A percentile compares a stretch with the other conserved stretches of the same genome.
These are phyloP conservation scores for Metschnikowia lachancei DNA, from an alignment of 805 yeast genomes.

Conservation along the genomic window DNA sequence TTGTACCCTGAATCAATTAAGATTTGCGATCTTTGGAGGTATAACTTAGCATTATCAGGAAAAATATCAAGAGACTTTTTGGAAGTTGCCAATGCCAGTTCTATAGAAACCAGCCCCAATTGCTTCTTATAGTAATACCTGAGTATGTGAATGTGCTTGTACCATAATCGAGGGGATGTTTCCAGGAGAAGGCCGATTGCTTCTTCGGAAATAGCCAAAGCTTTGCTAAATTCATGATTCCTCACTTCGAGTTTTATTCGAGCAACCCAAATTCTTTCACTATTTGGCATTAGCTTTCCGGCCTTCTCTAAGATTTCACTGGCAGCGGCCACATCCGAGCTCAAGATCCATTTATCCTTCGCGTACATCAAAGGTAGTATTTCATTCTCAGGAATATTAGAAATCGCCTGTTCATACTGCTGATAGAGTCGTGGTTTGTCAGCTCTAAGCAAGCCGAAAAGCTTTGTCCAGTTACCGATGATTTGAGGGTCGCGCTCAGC, in stretches of 20 bases:
- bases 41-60: slow-evolving; percentile 51
- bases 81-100: slow-evolving; percentile 26
- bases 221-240: slow-evolving; percentile 25
- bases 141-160: slow-evolving; percentile 54
- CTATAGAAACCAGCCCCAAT: slow-evolving; percentile 9
- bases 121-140: slow-evolving; percentile 35
- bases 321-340: slow-evolving; percentile 50
- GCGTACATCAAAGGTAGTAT: slow-evolving; percentile 67
- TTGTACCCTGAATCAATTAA: slow-evolving; percentile 31
- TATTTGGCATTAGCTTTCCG: slow-evolving; percentile 39
- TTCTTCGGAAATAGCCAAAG: slow-evolving; percentile 37
- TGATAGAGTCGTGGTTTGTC: slow-evolving; percentile 19
- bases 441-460: slow-evolving; percentile 35
- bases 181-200: slow-evolving; percentile 12
- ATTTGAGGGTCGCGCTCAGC: slow-evolving; percentile 48
- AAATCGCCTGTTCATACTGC: slow-evolving; percentile 54
- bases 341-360: slow-evolving; percentile 59
- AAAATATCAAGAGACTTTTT: slow-evolving; percentile 48
- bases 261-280: slow-evolving; percentile 67
- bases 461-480: slow-evolving; percentile 47
- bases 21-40: slow-evolving; percentile 61
- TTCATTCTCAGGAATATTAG: slow-evolving; percentile 47
- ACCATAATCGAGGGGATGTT: slow-evolving; percentile 53
- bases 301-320: slow-evolving; percentile 52
- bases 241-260: slow-evolving; percentile 61